Base-by-base conservation (phyloP, 2,329 filamentous ascomycete genomes). In the Fusarium devonianum region DNA sequence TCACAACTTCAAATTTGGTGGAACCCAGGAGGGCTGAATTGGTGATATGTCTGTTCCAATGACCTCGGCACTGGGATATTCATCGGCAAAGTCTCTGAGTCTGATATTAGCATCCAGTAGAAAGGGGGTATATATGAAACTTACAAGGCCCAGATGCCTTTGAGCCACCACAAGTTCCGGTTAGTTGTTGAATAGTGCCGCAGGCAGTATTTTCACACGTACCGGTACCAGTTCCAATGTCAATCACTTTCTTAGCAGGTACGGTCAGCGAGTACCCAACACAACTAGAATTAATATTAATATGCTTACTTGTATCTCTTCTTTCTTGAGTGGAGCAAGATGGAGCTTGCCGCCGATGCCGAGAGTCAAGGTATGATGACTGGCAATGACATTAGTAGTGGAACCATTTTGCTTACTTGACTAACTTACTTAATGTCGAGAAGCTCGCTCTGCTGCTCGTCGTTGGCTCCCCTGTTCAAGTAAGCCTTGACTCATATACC, bases 31-130 rank as follows among this genome's bases (percentile, higher is more conserved):
- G 1, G 81, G 79, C 54, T 83, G 80, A n/a, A 82, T 81, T 1
- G 81, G 79, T 4, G 79, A 81, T 5, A 84, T 69, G 60, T 84
- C 80, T 6, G 78, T 80, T 33, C 54, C 54, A n/a, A 75, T 74
- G 6, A 67, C 82, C 70, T 61, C 71, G 54, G 63, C 71, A 56
- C 71, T 62, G 29, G 78, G 77, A 32, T 75, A 74, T 5, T 71
- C 34, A 34, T 78, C 64, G 58, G 70, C 65, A 28, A 71, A 67
- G 53, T 82, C 81, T 44, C 85, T 83, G 16, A 1, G 5, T 32
- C 6, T 26, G 17, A 3, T 5, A 2, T 17, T 29, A 18, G 9
- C 12, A 28, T 25, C 19, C 7, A 17, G 8, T 9, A 18, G n/a
- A 3, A 5, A 10, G 14, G 26, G 10, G 6, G 7, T 12, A 29